Evolutionary conservation across 768 basidiomycete genomes (phyloP).

Genomic region (Mrakia blollopis): DNA sequence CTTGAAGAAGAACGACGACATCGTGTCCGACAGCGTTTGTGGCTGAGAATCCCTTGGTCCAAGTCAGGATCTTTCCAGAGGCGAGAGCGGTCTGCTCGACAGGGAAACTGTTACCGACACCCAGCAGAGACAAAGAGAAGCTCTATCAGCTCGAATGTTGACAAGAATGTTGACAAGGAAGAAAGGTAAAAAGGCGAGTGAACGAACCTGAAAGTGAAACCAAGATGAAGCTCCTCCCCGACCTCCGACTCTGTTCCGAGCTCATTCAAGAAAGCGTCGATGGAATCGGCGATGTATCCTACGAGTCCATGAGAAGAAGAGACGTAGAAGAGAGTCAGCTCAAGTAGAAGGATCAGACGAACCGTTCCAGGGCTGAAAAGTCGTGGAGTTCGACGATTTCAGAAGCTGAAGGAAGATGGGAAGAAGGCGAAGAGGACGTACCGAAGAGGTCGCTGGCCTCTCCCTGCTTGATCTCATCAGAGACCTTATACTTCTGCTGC

Average conservation of each 20-base stretch:
- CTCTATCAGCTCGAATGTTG: too few relatives aligned
- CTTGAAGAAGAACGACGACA: slow-evolving; percentile 80
- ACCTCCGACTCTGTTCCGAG: slow-evolving; percentile 44
- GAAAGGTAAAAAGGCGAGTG: not conserved
- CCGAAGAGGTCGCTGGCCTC: slow-evolving; percentile 83
- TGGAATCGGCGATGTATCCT: slow-evolving; percentile 98
- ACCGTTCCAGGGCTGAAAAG: not conserved
- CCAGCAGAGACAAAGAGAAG: not conserved
- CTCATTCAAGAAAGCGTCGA: slow-evolving; percentile 86
- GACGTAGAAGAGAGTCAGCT: not conserved
- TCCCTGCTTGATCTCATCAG: slow-evolving; percentile 85
- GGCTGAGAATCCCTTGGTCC: slow-evolving; percentile 94
- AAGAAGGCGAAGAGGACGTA: slow-evolving; percentile 43
- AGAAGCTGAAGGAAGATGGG: slow-evolving; percentile 22
- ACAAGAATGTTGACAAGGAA: too few relatives aligned
- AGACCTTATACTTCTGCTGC: slow-evolving; percentile 96
- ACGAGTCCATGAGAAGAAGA: slow-evolving; percentile 16
- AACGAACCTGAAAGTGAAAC: slow-evolving; percentile 68
- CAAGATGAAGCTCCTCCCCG: slow-evolving; percentile 57
- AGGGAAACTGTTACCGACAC: slow-evolving; percentile 63
- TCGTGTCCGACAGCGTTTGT: slow-evolving; percentile 85
- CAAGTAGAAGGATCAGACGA: not conserved
- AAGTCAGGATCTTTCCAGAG: slow-evolving; percentile 82
- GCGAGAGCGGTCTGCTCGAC: slow-evolving; percentile 93
- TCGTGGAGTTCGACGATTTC: too few relatives aligned